Evolutionary conservation across 495 filamentous ascomycete species (phyloP).

Genomic region (Aspergillus funiculosus): DNA sequence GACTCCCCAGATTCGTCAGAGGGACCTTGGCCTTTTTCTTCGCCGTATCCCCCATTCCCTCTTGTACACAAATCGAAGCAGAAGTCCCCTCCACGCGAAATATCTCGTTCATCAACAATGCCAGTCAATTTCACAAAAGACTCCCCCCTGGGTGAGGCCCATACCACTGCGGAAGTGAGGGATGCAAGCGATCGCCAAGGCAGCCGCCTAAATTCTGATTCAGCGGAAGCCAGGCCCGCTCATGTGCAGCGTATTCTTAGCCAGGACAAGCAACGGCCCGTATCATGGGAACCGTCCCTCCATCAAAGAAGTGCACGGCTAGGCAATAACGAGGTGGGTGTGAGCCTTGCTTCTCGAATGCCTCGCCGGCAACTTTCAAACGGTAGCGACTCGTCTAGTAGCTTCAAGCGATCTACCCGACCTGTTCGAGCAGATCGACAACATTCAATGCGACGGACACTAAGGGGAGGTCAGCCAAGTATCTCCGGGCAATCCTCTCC

Average conservation of each 20-base stretch:
- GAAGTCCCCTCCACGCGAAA: background rate
- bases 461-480: slow-evolving; percentile 38
- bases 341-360: slow-evolving; percentile 6
- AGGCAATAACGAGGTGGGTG: background rate
- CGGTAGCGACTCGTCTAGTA: slow-evolving; percentile 58
- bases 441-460: slow-evolving; percentile 51
- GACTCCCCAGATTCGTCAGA: slow-evolving; percentile 18
- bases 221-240: slow-evolving; percentile 8
- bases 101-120: slow-evolving; percentile 8
- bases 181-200: background rate
- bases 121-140: slow-evolving; percentile 16
- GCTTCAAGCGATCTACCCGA: slow-evolving; percentile 49
- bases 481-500: slow-evolving; percentile 23
- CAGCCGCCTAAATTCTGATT: background rate
- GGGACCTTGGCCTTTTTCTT: slow-evolving; percentile 18
- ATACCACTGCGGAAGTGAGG: slow-evolving; percentile 9
- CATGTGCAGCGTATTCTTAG: background rate
- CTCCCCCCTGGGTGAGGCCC: slow-evolving; percentile 23
- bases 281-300: slow-evolving; percentile 26
- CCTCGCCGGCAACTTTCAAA: slow-evolving; percentile 37
- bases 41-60: slow-evolving; percentile 20
- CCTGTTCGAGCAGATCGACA: slow-evolving; percentile 31
- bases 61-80: slow-evolving; percentile 9
- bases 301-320: slow-evolving; percentile 10
- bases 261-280: slow-evolving; percentile 18